Base-by-base conservation (phyloP, 1,139 yeast species). In the Diutina pseudorugosa region DNA sequence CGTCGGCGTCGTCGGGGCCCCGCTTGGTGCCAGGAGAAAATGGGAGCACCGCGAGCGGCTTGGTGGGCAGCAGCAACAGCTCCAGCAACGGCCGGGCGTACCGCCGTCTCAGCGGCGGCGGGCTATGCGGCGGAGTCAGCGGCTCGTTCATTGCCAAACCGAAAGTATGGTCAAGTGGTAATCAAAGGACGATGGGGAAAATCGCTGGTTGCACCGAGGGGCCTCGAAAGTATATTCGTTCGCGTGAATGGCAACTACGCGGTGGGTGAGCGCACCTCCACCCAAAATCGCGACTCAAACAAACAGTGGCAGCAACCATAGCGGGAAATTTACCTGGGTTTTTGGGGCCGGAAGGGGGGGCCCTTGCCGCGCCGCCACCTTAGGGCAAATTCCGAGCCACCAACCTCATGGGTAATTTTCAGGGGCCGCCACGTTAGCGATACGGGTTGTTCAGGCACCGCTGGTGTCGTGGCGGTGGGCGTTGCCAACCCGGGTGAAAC, bases 1-100 rank as follows among this genome's bases (percentile, higher is more conserved):
- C 49, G 3, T 45, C 49, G 19, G 9, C 40, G 18, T 45, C 49
- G 12, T n/a, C 27, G n/a, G 27, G 16, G 18, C 47, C 47, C 8
- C 49, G 20, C 16, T 45, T 45, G 14, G 49, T 45, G 36, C 49
- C 49, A 4, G 49, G 49, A 16, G 49, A 45, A 16, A 45, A 45
- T 16, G 49, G 49, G n/a, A 45, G 19, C 49, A 9, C 20, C n/a
- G 41, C 30, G 19, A 18, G 20, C 18, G 40, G 49, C 40, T 45
- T 43, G 27, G 25, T 20, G 19, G 47, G 47, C 23, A 25, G 25
- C 20, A 33, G 25, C 36, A 44, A 14, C 33, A 44, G 16, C 16
- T 19, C 14, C 21, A 27, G 30, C 40, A 27, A n/a, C 49, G 36
- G 49, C n/a, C 20, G 30, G 12, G 21, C 14, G 36, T 33, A 33